Evolutionary conservation across 2,329 filamentous ascomycete genomes (phyloP), one percentile per base, ranked within the genome.

Genomic region (Blastomyces gilchristii): DNA sequence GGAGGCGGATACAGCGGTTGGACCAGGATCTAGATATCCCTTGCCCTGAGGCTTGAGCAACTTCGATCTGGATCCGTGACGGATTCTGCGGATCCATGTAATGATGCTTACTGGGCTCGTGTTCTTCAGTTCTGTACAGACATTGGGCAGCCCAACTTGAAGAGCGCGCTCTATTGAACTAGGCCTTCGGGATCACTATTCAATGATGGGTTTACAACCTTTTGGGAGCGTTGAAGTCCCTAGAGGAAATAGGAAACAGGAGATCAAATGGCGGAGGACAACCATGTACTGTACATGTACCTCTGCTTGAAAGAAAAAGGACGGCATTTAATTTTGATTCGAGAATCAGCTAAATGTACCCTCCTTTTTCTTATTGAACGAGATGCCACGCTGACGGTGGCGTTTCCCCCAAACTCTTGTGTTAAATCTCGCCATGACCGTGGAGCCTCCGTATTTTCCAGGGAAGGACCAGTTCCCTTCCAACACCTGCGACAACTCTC

Each of bases 1-100:
- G 1, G 43, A 49, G 58, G 58, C 58, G 58, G 58, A 41, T 37
- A 49, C 9, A 37, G 58, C 41, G 58, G 58, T 41, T 49, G 43
- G 28, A 22, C 28, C 14, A 59, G 22, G 3, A 47, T 59, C 43
- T 37, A 59, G 58, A 49, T 59, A 37, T 37, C 37, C 9, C 22
- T 47, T 37, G 7, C 16, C 43, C 25, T 39, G 37, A 37, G 34
- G 8, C 34, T 59, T 14, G 22, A 34, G 25, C 41, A 8, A 8
- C n/a, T n/a, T 56, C 34, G 52, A 56, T 56, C 43, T 58, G 22
- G 53, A 12, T 56, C 50, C 28, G 18, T 31, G 50, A 53, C 16
- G 14, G 28, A 12, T 53, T 28, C 50, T 53, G 25, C 16, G 41
- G 12, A 47, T 47, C 54, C 54, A 39, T 41, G 34, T 8, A 37